Conservation (phyloP, 2,329 filamentous ascomycete species). For the Fusarium burgessii region DNA sequence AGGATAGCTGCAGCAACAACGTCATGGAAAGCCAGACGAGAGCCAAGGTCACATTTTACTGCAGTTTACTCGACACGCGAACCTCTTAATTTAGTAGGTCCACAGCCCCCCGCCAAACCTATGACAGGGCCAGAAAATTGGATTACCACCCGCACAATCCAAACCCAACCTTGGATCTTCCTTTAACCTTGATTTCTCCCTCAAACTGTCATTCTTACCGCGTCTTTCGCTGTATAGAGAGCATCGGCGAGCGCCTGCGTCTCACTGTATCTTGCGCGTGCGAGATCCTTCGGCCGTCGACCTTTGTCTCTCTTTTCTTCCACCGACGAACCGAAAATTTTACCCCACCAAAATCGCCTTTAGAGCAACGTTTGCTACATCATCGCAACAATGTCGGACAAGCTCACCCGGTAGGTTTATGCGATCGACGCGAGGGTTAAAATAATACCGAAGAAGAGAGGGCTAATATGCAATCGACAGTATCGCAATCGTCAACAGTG, state of each 20-base stretch:
- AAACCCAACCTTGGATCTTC: slow-evolving; percentile 31
- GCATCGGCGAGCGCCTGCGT: slow-evolving; percentile 41
- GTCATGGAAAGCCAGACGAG: slow-evolving; percentile 11
- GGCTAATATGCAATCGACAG: slow-evolving; percentile 61
- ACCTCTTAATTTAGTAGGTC: slow-evolving; percentile 17
- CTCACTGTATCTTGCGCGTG: slow-evolving; percentile 37
- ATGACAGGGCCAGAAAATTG: slow-evolving; percentile 37
- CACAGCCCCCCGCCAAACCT: slow-evolving; percentile 47
- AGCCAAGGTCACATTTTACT: slow-evolving; percentile 7
- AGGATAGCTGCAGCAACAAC: slow-evolving; percentile 9
- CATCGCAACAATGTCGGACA: slow-evolving; percentile 81
- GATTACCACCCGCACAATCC: slow-evolving; percentile 38
- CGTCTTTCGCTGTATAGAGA: slow-evolving; percentile 32
- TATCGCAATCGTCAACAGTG: slow-evolving; percentile 98
- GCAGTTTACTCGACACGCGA: neutral
- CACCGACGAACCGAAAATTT: slow-evolving; percentile 27
- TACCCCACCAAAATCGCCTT: slow-evolving; percentile 35
- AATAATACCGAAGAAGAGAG: neutral
- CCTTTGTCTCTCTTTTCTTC: slow-evolving; percentile 13
- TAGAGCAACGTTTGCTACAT: slow-evolving; percentile 36
- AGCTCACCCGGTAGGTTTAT: slow-evolving; percentile 85
- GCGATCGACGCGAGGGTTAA: neutral
- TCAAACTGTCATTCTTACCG: slow-evolving; percentile 24
- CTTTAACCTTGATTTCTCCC: slow-evolving; percentile 29
- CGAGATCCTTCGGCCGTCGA: slow-evolving; percentile 26